A percentile compares a stretch with the other conserved stretches of the same genome.
Conservation (phyloP, 2,329 filamentous ascomycete genomes). For the Bipolaris bicolor region DNA sequence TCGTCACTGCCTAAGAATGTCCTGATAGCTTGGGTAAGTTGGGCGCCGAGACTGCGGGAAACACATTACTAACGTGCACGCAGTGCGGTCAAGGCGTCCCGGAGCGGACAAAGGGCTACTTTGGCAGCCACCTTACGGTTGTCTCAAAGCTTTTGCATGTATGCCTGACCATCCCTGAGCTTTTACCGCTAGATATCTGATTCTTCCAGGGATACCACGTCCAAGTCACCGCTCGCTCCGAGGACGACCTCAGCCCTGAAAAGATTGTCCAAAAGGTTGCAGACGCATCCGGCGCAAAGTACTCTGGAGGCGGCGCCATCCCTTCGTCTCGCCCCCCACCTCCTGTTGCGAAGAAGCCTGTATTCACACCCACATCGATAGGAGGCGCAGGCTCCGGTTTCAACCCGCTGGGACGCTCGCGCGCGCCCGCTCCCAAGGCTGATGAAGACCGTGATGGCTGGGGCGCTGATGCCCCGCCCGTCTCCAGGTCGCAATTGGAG, state of each 20-base stretch:
- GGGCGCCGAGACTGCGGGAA: background rate
- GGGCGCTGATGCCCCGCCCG: conserved; percentile 90
- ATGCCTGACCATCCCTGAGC: conserved; percentile 27
- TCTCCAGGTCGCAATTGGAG: conserved; percentile 84
- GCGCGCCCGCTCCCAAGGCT: conserved; percentile 60
- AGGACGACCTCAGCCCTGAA: conserved; percentile 85
- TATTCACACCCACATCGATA: conserved; percentile 79
- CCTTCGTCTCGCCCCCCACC: conserved; percentile 63
- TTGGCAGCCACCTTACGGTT: conserved; percentile 88
- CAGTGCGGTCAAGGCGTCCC: conserved; percentile 94
- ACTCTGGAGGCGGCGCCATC: conserved; percentile 71
- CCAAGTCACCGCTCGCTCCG: conserved; percentile 92
- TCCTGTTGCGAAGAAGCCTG: conserved; percentile 84
- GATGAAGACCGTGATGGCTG: conserved; percentile 85
- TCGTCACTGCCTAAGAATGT: conserved; percentile 87
- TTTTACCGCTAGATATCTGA: conserved; percentile 33
- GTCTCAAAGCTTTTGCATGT: conserved; percentile 91
- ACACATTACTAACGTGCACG: conserved; percentile 17
- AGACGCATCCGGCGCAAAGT: conserved; percentile 94
- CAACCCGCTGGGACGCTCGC: conserved; percentile 72
- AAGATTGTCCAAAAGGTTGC: conserved; percentile 90
- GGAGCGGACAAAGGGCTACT: conserved; percentile 98
- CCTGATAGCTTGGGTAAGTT: conserved; percentile 80
- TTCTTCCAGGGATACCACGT: conserved; percentile 81
- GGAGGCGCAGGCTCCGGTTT: conserved; percentile 62